phyloP scores from a whole-genome alignment of 1,284 basidiomycete species.

The Fomitopsis schrenkii region DNA sequence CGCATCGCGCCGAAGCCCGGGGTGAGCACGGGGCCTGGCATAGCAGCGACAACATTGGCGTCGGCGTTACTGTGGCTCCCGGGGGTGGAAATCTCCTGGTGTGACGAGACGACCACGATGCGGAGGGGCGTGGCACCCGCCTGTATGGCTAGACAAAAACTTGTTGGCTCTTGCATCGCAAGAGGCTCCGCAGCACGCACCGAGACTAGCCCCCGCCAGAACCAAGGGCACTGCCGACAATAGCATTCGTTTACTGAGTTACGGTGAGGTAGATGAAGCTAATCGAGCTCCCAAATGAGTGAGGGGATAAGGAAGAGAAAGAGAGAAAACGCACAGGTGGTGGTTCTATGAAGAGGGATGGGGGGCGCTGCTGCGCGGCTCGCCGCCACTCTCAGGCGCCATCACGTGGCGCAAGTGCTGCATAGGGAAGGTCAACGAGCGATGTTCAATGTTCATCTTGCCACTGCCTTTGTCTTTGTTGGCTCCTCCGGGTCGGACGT shows the following conservation, averaged over 20 bases:
- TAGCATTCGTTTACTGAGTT: background rate
- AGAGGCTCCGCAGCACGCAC: slow-evolving; percentile 5
- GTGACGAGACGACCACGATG: slow-evolving; percentile 6
- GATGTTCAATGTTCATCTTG: background rate
- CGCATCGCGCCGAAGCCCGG: background rate
- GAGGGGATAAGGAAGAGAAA: background rate
- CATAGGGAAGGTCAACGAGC: background rate
- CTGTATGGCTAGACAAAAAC: slow-evolving; percentile 1
- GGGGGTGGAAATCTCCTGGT: slow-evolving; percentile 2
- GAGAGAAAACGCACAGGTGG: background rate
- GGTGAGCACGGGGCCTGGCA: background rate
- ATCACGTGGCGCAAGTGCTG: background rate
- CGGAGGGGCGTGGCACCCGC: slow-evolving; percentile 6
- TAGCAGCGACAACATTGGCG: background rate
- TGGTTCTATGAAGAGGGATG: background rate
- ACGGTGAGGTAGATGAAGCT: background rate
- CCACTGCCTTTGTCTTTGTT: background rate
- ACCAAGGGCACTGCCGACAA: slow-evolving; percentile 1
- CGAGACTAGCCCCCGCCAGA: slow-evolving; percentile 7
- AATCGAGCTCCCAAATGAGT: background rate
- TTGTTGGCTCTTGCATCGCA: background rate
- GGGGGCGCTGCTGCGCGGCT: background rate
- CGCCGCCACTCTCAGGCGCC: background rate
- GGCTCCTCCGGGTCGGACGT: no score
- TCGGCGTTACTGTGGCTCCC: background rate